These are phyloP conservation scores for Phycomyces blakesleeanus DNA, from an alignment of 192 early-diverging fungal species.

Conservation along the genomic window DNA sequence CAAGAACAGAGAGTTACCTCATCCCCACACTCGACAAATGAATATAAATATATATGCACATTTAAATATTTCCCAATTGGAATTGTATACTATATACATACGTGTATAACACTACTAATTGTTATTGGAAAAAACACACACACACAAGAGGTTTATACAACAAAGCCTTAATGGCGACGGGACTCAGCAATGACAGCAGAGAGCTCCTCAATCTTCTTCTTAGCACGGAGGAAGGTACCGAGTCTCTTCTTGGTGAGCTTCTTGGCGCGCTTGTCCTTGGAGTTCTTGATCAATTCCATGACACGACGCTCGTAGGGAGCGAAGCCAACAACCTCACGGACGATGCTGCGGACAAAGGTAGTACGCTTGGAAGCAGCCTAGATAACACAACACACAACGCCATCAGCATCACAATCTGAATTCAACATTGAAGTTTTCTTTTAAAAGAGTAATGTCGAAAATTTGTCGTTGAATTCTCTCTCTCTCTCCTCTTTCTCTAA, in stretches of 20 bases:
- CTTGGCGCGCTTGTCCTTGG: constrained; percentile 99
- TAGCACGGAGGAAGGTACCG: constrained; percentile 94
- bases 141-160: background rate
- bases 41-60: background rate
- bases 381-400: background rate
- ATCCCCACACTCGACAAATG: background rate
- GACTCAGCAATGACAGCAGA: constrained; percentile 87
- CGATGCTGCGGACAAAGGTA: constrained; percentile 86
- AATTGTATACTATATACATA: too few relatives aligned
- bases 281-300: constrained; percentile 99
- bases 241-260: constrained; percentile 96
- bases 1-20: background rate
- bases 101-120: too few relatives aligned
- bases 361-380: constrained; percentile 65
- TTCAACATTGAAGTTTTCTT: background rate
- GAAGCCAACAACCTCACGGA: constrained; percentile 97
- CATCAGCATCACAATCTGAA: background rate
- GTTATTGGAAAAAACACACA: background rate
- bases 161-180: constrained; percentile 59
- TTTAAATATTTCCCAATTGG: background rate
- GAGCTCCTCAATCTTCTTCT: constrained; percentile 99
- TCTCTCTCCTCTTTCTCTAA: background rate
- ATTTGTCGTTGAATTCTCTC: background rate
- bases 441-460: background rate
- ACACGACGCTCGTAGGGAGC: constrained; percentile 98